Evolutionary conservation across 2,329 filamentous ascomycete genomes (phyloP), one percentile per base, ranked within the genome.

Genomic region (Huntiella bhutanensis): DNA sequence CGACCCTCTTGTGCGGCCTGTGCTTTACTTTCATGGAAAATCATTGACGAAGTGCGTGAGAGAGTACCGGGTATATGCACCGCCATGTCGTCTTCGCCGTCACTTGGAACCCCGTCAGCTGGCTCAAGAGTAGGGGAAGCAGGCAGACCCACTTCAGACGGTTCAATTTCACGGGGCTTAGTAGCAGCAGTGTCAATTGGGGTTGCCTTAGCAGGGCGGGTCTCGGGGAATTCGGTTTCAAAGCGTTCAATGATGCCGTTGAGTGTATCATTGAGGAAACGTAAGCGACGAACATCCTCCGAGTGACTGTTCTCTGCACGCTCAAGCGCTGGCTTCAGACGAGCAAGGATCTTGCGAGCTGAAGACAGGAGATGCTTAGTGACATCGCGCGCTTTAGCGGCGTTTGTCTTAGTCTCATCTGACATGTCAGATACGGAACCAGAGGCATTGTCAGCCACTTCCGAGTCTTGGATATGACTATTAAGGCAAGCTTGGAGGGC

Each of bases 191-290:
- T 1, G 7, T 8, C 22, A 2, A 28, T 10, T 28, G 22, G 22
- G 8, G 22, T 28, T 10, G 22, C 44, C 22, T 28, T 28, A 4
- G 12, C 12, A 32, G 19, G 42, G 43, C 46, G 77, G 1, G 83
- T 92, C 57, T 96, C 88, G 0, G 91, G 91, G 55, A 86, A 96
- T 60, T 96, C 88, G 58, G 93, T 82, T 60, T 96, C 91, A 58
- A 96, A 98, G 22, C 91, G 81, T 58, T 84, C 79, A 56, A 96
- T 96, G 64, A 96, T 95, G 53, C 81, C 80, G 55, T 86, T 73
- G 7, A 98, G 69, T 0, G 91, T 96, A 51, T 81, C 70, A 55
- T 95, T 86, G 28, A 98, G 73, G 71, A 94, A 94, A 38, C 80
- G 68, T 15, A 96, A 72, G 76, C 70, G 73, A 77, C 87, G 74